Conservation (phyloP, 2,329 filamentous ascomycete species). For the Lojkania enalia region DNA sequence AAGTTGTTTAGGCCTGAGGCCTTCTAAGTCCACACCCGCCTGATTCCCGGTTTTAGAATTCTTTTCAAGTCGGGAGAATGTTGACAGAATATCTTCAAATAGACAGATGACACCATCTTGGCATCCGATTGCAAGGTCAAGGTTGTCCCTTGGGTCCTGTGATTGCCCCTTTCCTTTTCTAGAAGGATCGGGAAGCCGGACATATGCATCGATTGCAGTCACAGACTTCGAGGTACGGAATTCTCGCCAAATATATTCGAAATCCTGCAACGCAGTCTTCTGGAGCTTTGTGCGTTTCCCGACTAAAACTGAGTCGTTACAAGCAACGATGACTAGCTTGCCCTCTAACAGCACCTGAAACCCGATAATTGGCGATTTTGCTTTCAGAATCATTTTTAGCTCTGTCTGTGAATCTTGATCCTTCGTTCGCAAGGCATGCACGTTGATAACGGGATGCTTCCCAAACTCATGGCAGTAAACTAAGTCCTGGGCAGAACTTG, state of each 20-base stretch:
- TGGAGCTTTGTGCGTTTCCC: conserved; percentile 53
- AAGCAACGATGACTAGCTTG: conserved; percentile 60
- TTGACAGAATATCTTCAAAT: conserved; percentile 74
- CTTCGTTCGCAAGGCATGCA: conserved; percentile 38
- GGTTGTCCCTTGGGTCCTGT: conserved; percentile 43
- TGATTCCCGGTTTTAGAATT: conserved; percentile 30
- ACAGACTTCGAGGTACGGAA: conserved; percentile 63
- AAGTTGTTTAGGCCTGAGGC: conserved; percentile 63
- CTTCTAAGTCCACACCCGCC: conserved; percentile 41
- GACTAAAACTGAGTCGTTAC: conserved; percentile 61
- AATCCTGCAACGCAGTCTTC: conserved; percentile 42
- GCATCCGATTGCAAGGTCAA: conserved; percentile 81
- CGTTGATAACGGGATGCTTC: conserved; percentile 45
- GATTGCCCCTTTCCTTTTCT: conserved; percentile 39
- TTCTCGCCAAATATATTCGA: conserved; percentile 59
- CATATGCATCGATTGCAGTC: conserved; percentile 38
- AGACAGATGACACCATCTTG: conserved; percentile 75
- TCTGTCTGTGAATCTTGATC: conserved; percentile 33
- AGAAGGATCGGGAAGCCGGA: conserved; percentile 58
- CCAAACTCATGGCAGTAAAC: conserved; percentile 47
- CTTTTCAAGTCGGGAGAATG: conserved; percentile 54
- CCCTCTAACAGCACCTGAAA: conserved; percentile 57
- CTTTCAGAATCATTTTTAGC: conserved; percentile 44
- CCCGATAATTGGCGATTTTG: conserved; percentile 40
- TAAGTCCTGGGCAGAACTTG: conserved; percentile 35